Evolutionary conservation across 2,329 filamentous ascomycete genomes (phyloP).

Genomic region (Fusarium anthophilum): DNA sequence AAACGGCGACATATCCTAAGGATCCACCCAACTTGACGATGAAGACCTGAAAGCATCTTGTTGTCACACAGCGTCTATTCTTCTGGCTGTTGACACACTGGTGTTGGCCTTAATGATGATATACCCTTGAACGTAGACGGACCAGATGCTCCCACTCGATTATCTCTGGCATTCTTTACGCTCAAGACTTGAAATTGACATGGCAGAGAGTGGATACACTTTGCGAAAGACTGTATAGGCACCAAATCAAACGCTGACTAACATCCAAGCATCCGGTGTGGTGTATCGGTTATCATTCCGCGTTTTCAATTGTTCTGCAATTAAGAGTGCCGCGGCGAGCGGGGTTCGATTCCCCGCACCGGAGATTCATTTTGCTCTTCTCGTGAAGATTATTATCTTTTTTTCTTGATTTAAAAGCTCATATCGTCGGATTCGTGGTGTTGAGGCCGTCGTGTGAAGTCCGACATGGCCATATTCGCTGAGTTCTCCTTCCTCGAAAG

Average conservation of each 20-base stretch:
- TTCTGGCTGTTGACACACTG: too few relatives aligned
- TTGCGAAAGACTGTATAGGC: rapidly evolving
- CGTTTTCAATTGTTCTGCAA: slow-evolving; percentile 12
- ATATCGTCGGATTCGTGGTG: neutral
- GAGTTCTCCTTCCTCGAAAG: neutral
- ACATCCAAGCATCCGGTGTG: slow-evolving; percentile 17
- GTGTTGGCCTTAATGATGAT: too few relatives aligned
- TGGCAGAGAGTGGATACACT: neutral
- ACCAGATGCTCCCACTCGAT: too few relatives aligned
- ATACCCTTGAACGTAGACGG: too few relatives aligned
- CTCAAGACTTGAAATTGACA: too few relatives aligned
- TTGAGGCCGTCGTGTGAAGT: neutral
- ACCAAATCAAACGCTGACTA: rapidly evolving
- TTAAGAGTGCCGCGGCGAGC: slow-evolving; percentile 5
- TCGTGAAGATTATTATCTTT: rapidly evolving
- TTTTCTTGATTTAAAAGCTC: neutral
- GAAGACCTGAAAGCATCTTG: too few relatives aligned
- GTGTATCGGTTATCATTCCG: slow-evolving; percentile 31
- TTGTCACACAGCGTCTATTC: too few relatives aligned
- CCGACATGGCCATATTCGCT: neutral
- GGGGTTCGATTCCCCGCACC: slow-evolving; percentile 25
- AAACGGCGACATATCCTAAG: too few relatives aligned
- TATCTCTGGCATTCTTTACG: too few relatives aligned
- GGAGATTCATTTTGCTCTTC: slow-evolving; percentile 1
- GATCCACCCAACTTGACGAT: too few relatives aligned